A percentile compares a stretch with the other conserved stretches of the same genome.
These are phyloP conservation scores for Hypocreales sp. DNA, from an alignment of 2,329 filamentous ascomycete genomes.

Conservation along the genomic window DNA sequence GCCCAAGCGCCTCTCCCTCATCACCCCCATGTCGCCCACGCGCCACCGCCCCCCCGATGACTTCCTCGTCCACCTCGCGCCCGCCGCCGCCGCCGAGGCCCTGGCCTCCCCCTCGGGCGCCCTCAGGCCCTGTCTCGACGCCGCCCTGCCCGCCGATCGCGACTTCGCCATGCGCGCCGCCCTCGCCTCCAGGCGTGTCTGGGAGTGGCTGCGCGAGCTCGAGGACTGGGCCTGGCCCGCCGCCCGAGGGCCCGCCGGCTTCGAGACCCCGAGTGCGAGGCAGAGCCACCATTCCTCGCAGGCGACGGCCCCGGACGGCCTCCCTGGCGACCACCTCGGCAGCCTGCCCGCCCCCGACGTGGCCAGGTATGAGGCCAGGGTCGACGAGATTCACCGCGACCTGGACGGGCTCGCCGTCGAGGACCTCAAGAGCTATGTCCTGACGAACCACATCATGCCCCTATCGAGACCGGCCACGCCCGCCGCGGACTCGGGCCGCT, in stretches of 20 bases:
- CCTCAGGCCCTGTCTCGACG: conserved; percentile 43
- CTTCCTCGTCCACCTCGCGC: conserved; percentile 45
- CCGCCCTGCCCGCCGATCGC: conserved; percentile 48
- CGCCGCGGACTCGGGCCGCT: conserved; percentile 13
- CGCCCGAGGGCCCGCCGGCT: conserved; percentile 33
- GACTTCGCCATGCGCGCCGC: conserved; percentile 59
- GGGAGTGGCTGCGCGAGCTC: conserved; percentile 63
- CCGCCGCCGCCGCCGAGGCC: conserved; percentile 43
- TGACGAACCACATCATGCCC: conserved; percentile 62
- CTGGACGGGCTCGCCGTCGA: conserved; percentile 62
- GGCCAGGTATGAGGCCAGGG: conserved; percentile 50
- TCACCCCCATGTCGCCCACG: conserved; percentile 22
- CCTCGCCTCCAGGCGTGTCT: conserved; percentile 52
- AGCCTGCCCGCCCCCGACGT: conserved; percentile 53
- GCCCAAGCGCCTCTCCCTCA: conserved; percentile 14
- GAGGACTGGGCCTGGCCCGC: conserved; percentile 41
- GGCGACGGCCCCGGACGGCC: conserved; percentile 6
- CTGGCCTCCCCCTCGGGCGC: conserved; percentile 37
- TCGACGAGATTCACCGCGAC: conserved; percentile 57
- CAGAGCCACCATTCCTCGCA: conserved; percentile 21
- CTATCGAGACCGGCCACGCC: conserved; percentile 22
- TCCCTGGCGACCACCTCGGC: conserved; percentile 48
- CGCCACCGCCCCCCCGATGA: conserved; percentile 35
- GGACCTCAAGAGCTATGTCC: conserved; percentile 76
- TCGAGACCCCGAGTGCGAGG: conserved; percentile 30